phyloP scores from a whole-genome alignment of 2,329 filamentous ascomycete species.

The Tolypocladium inflatum region DNA sequence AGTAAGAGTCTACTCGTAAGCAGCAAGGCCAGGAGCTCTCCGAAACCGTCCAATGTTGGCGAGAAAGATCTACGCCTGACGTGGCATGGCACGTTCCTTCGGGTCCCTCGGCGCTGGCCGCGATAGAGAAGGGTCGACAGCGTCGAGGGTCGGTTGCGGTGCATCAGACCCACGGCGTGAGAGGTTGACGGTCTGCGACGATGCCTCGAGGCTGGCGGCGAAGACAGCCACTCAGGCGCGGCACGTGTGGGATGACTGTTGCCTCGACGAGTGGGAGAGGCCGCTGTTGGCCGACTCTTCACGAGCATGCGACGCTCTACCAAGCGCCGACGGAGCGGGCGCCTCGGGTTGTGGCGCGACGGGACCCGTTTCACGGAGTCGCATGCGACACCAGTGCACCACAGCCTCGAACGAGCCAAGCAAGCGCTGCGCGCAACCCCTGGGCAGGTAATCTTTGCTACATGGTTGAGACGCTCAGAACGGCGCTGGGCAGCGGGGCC shows the following conservation, averaged over 20 bases:
- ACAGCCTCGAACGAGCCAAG: background rate
- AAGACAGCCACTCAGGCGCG: background rate
- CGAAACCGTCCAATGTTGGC: background rate
- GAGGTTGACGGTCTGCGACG: background rate
- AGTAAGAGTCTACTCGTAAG: background rate
- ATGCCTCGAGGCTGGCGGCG: background rate
- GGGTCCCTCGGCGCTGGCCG: background rate
- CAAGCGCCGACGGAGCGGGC: background rate
- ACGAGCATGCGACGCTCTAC: background rate
- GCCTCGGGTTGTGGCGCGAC: conserved; percentile 2
- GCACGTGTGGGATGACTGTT: background rate
- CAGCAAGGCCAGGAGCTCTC: background rate
- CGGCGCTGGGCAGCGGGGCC: background rate
- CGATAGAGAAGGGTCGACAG: background rate
- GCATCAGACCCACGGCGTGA: background rate
- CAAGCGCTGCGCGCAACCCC: background rate
- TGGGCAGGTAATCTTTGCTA: background rate
- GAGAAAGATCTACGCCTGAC: background rate
- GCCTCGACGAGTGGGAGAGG: background rate
- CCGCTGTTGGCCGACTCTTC: background rate
- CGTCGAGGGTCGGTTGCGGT: background rate
- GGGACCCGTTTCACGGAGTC: conserved; percentile 4
- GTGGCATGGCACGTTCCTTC: background rate
- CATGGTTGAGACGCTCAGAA: background rate
- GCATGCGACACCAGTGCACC: background rate